A percentile compares a stretch with the other conserved stretches of the same genome.
Evolutionary conservation across 2,329 filamentous ascomycete genomes (phyloP).

Genomic region (Delphinella strobiligena): DNA sequence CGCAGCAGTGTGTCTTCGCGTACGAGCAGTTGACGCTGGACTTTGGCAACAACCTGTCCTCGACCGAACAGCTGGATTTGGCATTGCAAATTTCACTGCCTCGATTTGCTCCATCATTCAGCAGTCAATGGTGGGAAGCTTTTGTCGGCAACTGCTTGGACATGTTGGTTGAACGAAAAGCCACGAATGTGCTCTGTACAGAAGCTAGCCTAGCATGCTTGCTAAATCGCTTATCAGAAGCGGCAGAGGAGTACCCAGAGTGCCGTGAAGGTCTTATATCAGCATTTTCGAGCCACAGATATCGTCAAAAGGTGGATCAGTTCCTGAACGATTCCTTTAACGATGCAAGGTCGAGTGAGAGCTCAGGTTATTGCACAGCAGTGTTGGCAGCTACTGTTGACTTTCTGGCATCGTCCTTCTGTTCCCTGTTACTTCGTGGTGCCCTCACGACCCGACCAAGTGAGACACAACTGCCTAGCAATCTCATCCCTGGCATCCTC

Average conservation of each 20-base stretch:
- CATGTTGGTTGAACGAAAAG: background rate
- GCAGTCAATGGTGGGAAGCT: constrained; percentile 3
- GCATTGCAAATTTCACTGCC: constrained; percentile 2
- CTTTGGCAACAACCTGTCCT: constrained; percentile 1
- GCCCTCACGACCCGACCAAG: constrained; percentile 6
- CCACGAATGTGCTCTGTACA: background rate
- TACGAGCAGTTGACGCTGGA: constrained; percentile 8
- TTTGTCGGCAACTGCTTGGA: constrained; percentile 1
- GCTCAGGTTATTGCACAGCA: too few relatives aligned
- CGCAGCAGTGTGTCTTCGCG: constrained; percentile 3
- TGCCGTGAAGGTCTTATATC: constrained; percentile 3
- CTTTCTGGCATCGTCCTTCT: constrained; percentile 4
- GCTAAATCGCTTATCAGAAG: background rate
- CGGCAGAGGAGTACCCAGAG: constrained; percentile 1
- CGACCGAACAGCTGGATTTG: constrained; percentile 6
- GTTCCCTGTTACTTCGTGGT: constrained; percentile 7
- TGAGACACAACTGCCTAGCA: constrained; percentile 5
- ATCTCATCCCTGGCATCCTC: constrained; percentile 3
- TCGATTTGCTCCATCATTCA: constrained; percentile 1
- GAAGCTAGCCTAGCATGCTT: constrained; percentile 1
- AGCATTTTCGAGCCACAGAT: background rate
- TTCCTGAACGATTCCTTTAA: constrained; percentile 1
- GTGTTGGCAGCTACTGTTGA: background rate
- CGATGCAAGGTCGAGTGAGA: too few relatives aligned
- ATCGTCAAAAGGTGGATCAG: constrained; percentile 1